A percentile compares a stretch with the other conserved stretches of the same genome.
phyloP scores from a whole-genome alignment of 164 flowering plant genomes.

The Macadamia tetraphylla region DNA sequence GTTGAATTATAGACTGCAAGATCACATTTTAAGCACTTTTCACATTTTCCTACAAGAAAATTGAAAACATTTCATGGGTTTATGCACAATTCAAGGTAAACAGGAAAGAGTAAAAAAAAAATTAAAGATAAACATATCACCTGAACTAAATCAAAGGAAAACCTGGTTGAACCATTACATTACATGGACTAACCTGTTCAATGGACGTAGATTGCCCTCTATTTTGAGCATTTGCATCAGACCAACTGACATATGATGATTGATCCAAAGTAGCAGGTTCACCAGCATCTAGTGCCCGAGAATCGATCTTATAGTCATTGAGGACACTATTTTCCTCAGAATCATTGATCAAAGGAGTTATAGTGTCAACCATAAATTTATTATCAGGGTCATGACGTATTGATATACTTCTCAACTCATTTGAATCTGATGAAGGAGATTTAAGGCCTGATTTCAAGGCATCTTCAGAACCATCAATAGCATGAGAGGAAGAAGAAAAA shows the following conservation, averaged over 20 bases:
- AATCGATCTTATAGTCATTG: slow-evolving; percentile 13
- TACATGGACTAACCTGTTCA: slow-evolving; percentile 34
- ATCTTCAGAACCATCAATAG: slow-evolving; percentile 41
- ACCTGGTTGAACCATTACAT: neutral
- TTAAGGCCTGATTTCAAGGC: slow-evolving; percentile 27
- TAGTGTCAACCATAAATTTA: slow-evolving; percentile 13
- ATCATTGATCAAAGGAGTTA: slow-evolving; percentile 16
- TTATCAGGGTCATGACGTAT: slow-evolving; percentile 25
- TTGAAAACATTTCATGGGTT: no score
- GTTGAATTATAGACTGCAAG: neutral
- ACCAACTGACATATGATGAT: slow-evolving; percentile 19
- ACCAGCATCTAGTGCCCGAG: slow-evolving; percentile 15
- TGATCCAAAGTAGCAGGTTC: slow-evolving; percentile 21
- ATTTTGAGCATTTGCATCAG: slow-evolving; percentile 21
- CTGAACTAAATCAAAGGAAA: neutral
- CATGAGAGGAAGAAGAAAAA: slow-evolving; percentile 50
- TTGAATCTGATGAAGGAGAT: slow-evolving; percentile 34
- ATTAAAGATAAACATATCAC: neutral
- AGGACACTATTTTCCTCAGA: slow-evolving; percentile 16
- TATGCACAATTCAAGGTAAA: no score
- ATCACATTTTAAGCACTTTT: neutral
- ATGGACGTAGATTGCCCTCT: slow-evolving; percentile 18
- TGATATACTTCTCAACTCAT: slow-evolving; percentile 18
- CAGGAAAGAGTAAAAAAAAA: neutral
- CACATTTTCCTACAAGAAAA: neutral